Evolutionary conservation across 2,329 filamentous ascomycete genomes (phyloP), one percentile per base, ranked within the genome.

Genomic region (Alternaria incomplexa): DNA sequence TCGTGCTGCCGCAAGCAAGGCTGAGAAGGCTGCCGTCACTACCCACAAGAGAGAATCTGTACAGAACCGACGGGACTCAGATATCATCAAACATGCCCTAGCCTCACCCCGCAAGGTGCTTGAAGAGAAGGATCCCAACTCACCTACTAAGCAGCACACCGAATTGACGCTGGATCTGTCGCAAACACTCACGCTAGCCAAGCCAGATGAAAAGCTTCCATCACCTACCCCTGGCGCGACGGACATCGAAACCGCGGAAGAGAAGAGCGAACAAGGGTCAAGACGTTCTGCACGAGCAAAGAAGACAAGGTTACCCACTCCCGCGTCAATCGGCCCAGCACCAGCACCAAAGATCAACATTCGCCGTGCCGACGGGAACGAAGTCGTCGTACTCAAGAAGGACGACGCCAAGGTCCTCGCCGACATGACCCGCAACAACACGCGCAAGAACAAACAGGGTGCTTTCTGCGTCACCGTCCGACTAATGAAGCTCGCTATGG

Each of bases 401-500:
- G 81, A 81, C 6, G 83, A 85, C 61, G 83, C 83, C 15, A 84
- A 85, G 62, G 81, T 84, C 59, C 71, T 85, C 9, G 79, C 83
- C 11, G 70, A 80, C 11, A 57, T 81, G 15, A 86, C 84, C 1
- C 78, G 81, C 32, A 75, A 73, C 53, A 86, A 86, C 67, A 86
- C 84, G 9, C 78, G 81, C 44, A 83, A 82, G 71, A 86, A 86
- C 72, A 86, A 85, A 62, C 81, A 81, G 48, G 81, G 80, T 23
- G 78, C 81, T 15, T 66, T 85, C 23, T 72, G 81, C 56, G 83
- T 84, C 47, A 75, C 71, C n/a, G 66, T 81, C 9, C 78, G 81
- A 30, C 72, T 86, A 11, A 73, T 79, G 23, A 83, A 82, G 59
- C 73, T 85, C 10, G 73, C 74, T 10, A 71, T 72, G 11, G 81